A percentile compares a stretch with the other conserved stretches of the same genome.
These are phyloP conservation scores for Iris pallida DNA, from an alignment of 116 monocot species.

Conservation along the genomic window DNA sequence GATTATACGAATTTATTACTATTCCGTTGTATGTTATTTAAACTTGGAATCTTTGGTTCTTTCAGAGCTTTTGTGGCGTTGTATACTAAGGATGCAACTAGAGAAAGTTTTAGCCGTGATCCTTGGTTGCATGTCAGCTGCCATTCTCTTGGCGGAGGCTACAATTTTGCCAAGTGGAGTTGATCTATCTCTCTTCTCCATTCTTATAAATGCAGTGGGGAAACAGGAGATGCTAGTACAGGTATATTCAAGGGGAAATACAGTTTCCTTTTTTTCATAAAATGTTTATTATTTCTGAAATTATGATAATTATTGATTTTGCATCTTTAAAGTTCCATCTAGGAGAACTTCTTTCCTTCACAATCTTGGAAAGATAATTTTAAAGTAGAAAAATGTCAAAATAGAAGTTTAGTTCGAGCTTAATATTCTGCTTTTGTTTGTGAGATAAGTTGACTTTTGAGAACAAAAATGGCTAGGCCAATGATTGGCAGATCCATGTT, in stretches of 20 bases:
- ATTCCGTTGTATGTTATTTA: too few relatives aligned
- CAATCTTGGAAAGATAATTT: too few relatives aligned
- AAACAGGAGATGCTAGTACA: slow-evolving; percentile 87
- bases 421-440: too few relatives aligned
- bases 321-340: too few relatives aligned
- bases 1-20: too few relatives aligned
- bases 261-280: not conserved
- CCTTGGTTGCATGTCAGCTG: slow-evolving; percentile 82
- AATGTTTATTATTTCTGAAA: not conserved
- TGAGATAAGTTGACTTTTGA: too few relatives aligned
- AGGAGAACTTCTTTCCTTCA: too few relatives aligned
- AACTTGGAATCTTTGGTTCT: not conserved
- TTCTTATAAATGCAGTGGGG: slow-evolving; percentile 87
- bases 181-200: slow-evolving; percentile 88
- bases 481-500: too few relatives aligned
- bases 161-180: slow-evolving; percentile 82
- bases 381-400: too few relatives aligned
- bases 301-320: not conserved
- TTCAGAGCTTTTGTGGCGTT: slow-evolving; percentile 88
- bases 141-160: slow-evolving; percentile 96
- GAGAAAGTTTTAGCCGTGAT: slow-evolving; percentile 57
- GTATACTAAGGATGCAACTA: slow-evolving; percentile 74
- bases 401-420: too few relatives aligned
- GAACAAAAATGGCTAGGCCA: too few relatives aligned
- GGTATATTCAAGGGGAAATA: slow-evolving; percentile 33